These are phyloP conservation scores for Candida alai DNA, from an alignment of 805 yeast genomes.

Conservation along the genomic window DNA sequence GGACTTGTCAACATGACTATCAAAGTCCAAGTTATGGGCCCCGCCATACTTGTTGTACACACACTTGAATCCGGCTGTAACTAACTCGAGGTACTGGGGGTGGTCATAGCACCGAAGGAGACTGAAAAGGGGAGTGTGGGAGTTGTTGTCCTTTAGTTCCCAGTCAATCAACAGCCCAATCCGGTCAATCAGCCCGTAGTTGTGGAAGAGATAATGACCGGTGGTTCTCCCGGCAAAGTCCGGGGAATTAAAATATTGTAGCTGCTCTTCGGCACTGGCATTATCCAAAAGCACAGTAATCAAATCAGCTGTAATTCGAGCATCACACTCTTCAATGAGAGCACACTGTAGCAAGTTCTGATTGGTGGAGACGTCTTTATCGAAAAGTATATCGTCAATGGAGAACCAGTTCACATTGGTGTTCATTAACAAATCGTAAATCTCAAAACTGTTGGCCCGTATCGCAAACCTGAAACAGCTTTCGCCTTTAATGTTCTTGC, in stretches of 20 bases:
- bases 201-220: conserved; percentile 72
- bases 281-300: conserved; percentile 36
- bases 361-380: conserved; percentile 48
- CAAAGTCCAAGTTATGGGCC: conserved; percentile 35
- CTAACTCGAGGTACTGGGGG: conserved; percentile 49
- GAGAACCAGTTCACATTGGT: conserved; percentile 49
- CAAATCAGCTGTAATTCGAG: conserved; percentile 44
- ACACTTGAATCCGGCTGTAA: conserved; percentile 42
- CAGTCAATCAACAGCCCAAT: conserved; percentile 67
- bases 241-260: conserved; percentile 42
- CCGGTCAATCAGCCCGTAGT: conserved; percentile 43
- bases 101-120: conserved; percentile 81
- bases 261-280: conserved; percentile 44
- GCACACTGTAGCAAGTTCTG: conserved; percentile 60
- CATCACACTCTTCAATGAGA: conserved; percentile 46
- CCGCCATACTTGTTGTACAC: conserved; percentile 42
- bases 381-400: conserved; percentile 64
- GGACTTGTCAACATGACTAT: conserved; percentile 64
- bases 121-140: conserved; percentile 76
- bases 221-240: conserved; percentile 57
- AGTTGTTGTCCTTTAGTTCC: conserved; percentile 58
- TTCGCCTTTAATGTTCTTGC: conserved; percentile 52
- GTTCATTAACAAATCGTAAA: conserved; percentile 45
- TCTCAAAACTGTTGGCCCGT: conserved; percentile 39
- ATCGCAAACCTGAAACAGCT: conserved; percentile 67